Conservation (phyloP, 257 asterid species). For the Paulownia fortunei region DNA sequence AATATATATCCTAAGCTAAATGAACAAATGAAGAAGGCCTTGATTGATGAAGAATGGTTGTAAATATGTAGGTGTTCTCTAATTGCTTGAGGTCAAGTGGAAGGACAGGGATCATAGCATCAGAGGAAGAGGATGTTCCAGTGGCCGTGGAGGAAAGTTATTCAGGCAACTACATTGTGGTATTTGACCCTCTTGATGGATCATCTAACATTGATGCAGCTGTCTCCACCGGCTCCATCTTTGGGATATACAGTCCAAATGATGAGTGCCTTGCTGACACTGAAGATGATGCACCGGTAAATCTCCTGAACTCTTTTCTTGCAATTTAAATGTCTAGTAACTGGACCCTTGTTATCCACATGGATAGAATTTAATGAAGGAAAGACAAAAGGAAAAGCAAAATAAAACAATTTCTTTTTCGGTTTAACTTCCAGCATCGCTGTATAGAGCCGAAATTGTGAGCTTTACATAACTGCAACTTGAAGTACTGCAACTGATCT, state of each 20-base stretch:
- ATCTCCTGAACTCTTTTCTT: neutral
- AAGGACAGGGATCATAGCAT: conserved; percentile 95
- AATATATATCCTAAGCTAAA: neutral
- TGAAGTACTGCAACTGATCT: too few relatives aligned
- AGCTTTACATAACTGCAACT: too few relatives aligned
- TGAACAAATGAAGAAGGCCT: too few relatives aligned
- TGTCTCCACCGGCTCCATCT: conserved; percentile 93
- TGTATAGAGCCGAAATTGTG: too few relatives aligned
- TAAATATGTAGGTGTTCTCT: conserved; percentile 70
- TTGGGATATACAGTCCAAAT: conserved; percentile 88
- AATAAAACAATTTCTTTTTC: too few relatives aligned
- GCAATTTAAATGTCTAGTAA: too few relatives aligned
- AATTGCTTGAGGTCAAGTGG: conserved; percentile 93
- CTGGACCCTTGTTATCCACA: too few relatives aligned
- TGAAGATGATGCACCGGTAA: conserved; percentile 68
- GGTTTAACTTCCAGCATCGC: too few relatives aligned
- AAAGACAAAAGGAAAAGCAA: too few relatives aligned
- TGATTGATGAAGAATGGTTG: too few relatives aligned
- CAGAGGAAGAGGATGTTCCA: conserved; percentile 98
- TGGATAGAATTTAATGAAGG: too few relatives aligned
- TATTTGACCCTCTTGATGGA: conserved; percentile 95
- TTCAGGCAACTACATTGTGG: conserved; percentile 96
- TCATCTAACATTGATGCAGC: conserved; percentile 96
- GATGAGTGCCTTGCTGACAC: conserved; percentile 81
- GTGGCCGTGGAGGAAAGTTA: conserved; percentile 98